Percentiles rank a stretch among this genome's conserved stretches.
phyloP scores from a whole-genome alignment of 208 protist genomes.

The Trypanosoma brucei region DNA sequence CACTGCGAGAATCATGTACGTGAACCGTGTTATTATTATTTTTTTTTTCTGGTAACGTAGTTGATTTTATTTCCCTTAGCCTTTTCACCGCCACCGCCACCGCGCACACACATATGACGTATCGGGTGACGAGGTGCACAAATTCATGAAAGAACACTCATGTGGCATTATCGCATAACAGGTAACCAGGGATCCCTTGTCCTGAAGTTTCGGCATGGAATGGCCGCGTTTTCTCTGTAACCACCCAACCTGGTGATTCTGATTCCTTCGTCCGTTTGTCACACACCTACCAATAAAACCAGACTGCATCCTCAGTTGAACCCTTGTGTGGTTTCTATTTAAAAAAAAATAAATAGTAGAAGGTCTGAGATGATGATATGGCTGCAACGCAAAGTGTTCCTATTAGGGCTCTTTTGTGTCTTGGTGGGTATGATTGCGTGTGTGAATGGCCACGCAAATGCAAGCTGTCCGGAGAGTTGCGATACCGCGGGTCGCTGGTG shows the following conservation, averaged over 20 bases:
- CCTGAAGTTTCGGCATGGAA: too few relatives aligned
- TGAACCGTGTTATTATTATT: constrained; percentile 1
- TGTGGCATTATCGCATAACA: not conserved
- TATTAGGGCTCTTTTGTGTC: not conserved
- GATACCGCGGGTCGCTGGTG: constrained; percentile 29
- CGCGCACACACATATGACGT: not conserved
- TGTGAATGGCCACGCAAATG: not conserved
- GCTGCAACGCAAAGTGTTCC: too few relatives aligned
- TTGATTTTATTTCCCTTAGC: not conserved
- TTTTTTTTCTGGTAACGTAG: not conserved
- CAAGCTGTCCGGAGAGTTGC: constrained; percentile 10
- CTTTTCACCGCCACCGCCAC: not conserved
- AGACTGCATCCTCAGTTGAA: too few relatives aligned
- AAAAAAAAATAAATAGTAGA: too few relatives aligned
- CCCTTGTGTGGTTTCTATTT: too few relatives aligned
- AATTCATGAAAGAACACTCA: not conserved
- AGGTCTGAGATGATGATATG: too few relatives aligned
- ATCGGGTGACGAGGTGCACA: not conserved
- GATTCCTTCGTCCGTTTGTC: too few relatives aligned
- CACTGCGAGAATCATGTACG: not conserved
- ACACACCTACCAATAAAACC: too few relatives aligned
- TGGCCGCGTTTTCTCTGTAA: too few relatives aligned
- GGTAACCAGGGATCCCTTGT: too few relatives aligned
- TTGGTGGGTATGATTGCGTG: not conserved
- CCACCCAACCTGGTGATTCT: too few relatives aligned